A percentile compares a stretch with the other conserved stretches of the same genome.
Conservation (phyloP, 768 basidiomycete species). For the Artomyces pyxidatus region DNA sequence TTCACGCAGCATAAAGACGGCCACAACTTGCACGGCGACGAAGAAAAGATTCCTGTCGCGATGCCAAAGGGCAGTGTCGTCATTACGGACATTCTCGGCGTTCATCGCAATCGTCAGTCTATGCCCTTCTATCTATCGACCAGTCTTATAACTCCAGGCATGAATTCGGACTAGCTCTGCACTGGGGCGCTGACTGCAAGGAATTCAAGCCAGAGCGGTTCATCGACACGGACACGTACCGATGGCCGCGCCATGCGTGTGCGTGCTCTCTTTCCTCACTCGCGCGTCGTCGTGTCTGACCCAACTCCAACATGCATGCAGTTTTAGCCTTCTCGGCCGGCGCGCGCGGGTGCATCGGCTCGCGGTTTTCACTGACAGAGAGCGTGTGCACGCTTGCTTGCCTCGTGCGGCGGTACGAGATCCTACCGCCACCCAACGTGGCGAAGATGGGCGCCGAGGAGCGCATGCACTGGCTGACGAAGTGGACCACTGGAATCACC, state of each 20-base stretch:
- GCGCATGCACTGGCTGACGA: conserved; percentile 26
- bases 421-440: conserved; percentile 32
- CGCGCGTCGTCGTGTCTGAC: background rate
- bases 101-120: conserved; percentile 40
- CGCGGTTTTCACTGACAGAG: conserved; percentile 39
- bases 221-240: conserved; percentile 39
- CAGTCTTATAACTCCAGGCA: background rate
- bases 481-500: conserved; percentile 31
- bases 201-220: conserved; percentile 44
- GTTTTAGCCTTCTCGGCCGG: conserved; percentile 40
- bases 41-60: conserved; percentile 26
- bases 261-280: conserved; percentile 10
- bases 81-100: conserved; percentile 32
- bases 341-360: conserved; percentile 39
- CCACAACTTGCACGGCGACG: conserved; percentile 10
- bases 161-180: conserved; percentile 26
- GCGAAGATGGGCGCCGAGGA: conserved; percentile 20
- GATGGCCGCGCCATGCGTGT: conserved; percentile 47
- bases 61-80: conserved; percentile 32
- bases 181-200: conserved; percentile 39
- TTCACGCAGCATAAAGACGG: conserved; percentile 20
- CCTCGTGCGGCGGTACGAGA: conserved; percentile 33
- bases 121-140: background rate
- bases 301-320: conserved; percentile 8
- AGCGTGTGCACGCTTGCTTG: conserved; percentile 35